phyloP scores from a whole-genome alignment of 1,284 basidiomycete genomes.

The Anthracocystis setariae region DNA sequence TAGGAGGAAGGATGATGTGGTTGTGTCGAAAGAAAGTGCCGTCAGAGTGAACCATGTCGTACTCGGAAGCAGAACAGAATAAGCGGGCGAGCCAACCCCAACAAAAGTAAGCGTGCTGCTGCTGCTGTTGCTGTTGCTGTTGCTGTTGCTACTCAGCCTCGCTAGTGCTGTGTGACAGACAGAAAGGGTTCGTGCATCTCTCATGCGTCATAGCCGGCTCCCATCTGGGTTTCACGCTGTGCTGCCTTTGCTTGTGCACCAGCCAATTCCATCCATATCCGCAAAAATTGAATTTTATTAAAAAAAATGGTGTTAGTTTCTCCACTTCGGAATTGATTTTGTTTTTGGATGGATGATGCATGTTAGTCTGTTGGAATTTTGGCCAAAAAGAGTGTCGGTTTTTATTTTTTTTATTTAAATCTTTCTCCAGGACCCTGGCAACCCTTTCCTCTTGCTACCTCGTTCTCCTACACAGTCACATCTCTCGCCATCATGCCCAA shows the following conservation, averaged over 20 bases:
- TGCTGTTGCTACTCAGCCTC: too few species aligned
- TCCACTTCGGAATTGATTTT: conserved; percentile 2
- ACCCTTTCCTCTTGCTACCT: conserved; percentile 3
- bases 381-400: not conserved
- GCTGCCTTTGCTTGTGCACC: not conserved
- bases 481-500: conserved; percentile 18
- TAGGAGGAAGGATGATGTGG: too few species aligned
- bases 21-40: too few species aligned
- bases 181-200: not conserved
- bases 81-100: not conserved
- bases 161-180: too few species aligned
- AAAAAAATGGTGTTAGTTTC: conserved; percentile 1
- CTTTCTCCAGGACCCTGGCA: not conserved
- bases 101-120: not conserved
- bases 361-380: not conserved
- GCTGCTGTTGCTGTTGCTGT: not conserved
- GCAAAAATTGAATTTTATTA: not conserved
- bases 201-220: not conserved
- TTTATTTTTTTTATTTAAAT: not conserved
- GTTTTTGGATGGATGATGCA: not conserved
- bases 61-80: not conserved
- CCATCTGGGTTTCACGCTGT: not conserved
- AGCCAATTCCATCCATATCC: not conserved
- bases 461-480: not conserved
- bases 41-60: too few species aligned